Conservation (phyloP, 2,329 filamentous ascomycete genomes). For the Trichothecium sympodiale region DNA sequence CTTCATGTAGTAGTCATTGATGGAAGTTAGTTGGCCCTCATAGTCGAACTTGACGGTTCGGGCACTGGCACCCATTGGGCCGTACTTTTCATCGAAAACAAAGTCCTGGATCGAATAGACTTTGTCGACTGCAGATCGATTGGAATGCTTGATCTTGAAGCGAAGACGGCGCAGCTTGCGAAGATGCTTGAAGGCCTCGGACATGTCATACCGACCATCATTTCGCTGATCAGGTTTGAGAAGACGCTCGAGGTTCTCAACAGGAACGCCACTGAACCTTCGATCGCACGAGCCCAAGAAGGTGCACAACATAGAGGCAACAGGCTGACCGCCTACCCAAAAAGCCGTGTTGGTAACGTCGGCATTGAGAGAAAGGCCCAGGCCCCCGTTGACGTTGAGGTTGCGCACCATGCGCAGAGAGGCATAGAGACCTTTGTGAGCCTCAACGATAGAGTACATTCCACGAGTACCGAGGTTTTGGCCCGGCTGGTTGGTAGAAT, state of each 20-base stretch:
- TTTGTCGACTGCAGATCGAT: slow-evolving; percentile 32
- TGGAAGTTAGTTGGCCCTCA: slow-evolving; percentile 31
- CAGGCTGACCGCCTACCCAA: slow-evolving; percentile 42
- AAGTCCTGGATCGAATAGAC: slow-evolving; percentile 42
- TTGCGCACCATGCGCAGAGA: slow-evolving; percentile 65
- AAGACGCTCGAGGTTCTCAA: no score
- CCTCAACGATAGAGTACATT: slow-evolving; percentile 45
- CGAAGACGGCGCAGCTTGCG: slow-evolving; percentile 42
- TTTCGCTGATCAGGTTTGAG: slow-evolving; percentile 23
- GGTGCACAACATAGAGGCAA: slow-evolving; percentile 26
- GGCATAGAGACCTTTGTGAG: slow-evolving; percentile 82
- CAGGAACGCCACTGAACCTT: no score
- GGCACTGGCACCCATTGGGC: slow-evolving; percentile 33
- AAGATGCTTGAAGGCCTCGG: slow-evolving; percentile 43
- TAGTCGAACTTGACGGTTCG: slow-evolving; percentile 44
- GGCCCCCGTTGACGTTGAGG: slow-evolving; percentile 29
- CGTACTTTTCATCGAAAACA: slow-evolving; percentile 31
- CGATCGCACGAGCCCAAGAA: slow-evolving; percentile 19
- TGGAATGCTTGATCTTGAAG: slow-evolving; percentile 42
- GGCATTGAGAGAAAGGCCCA: slow-evolving; percentile 69
- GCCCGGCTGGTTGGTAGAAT: slow-evolving; percentile 40
- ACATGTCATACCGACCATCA: slow-evolving; percentile 20
- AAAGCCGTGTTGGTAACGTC: slow-evolving; percentile 90
- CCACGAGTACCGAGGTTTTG: slow-evolving; percentile 41
- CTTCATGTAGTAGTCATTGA: slow-evolving; percentile 45